Conservation (phyloP, 805 yeast species). For the Cyberlindnera suaveolens region DNA sequence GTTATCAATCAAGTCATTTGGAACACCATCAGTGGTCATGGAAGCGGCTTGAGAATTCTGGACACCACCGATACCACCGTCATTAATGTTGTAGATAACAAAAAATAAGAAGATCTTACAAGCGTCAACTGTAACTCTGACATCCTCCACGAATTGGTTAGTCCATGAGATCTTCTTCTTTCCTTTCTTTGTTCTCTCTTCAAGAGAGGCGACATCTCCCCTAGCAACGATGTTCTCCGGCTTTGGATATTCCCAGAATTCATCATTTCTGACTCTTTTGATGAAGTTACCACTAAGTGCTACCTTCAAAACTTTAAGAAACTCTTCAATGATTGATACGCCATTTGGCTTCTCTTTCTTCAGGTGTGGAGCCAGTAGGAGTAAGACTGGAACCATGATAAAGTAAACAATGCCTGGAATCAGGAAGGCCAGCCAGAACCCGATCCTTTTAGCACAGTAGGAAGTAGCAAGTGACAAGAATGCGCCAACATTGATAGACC, state of each 20-base stretch:
- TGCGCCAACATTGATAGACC: conserved; percentile 71
- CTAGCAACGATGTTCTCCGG: conserved; percentile 47
- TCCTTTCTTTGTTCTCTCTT: conserved; percentile 18
- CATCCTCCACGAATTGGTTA: conserved; percentile 70
- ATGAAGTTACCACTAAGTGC: conserved; percentile 38
- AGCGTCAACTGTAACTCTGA: conserved; percentile 55
- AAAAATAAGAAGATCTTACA: conserved; percentile 68
- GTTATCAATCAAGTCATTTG: conserved; percentile 74
- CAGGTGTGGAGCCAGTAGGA: conserved; percentile 24
- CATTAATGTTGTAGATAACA: conserved; percentile 70
- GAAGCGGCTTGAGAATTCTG: conserved; percentile 51
- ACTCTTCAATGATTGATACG: conserved; percentile 37
- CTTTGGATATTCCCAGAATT: conserved; percentile 51
- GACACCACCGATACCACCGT: conserved; percentile 51
- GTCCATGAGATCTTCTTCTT: conserved; percentile 40
- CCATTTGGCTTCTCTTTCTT: conserved; percentile 24
- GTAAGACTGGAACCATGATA: conserved; percentile 43
- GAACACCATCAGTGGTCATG: conserved; percentile 70
- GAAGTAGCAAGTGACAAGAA: conserved; percentile 74
- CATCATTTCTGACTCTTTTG: conserved; percentile 32
- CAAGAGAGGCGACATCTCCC: conserved; percentile 23
- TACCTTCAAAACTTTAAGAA: conserved; percentile 34
- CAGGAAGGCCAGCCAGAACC: conserved; percentile 69
- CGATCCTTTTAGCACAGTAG: conserved; percentile 56
- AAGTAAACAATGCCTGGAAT: conserved; percentile 58